Evolutionary conservation across 371 early-diverging fungal genomes (phyloP).

Genomic region (Actinomortierella wolfii): DNA sequence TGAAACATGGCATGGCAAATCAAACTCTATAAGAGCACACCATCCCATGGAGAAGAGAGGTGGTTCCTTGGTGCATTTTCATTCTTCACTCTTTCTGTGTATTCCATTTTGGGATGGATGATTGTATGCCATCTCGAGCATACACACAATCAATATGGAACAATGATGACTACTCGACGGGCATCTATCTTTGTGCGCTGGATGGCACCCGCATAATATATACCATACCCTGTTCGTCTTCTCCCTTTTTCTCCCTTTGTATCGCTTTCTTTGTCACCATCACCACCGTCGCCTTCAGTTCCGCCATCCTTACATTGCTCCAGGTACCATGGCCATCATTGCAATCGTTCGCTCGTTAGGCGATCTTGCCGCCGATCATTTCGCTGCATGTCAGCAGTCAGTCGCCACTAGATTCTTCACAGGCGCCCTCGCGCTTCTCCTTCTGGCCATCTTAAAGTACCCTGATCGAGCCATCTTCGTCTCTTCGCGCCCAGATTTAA

Average conservation of each 20-base stretch:
- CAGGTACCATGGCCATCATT: conserved; percentile 1
- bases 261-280: not conserved
- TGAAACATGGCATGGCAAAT: too few relatives aligned
- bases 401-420: too few relatives aligned
- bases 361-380: not conserved
- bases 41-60: too few relatives aligned
- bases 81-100: too few relatives aligned
- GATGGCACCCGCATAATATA: too few relatives aligned
- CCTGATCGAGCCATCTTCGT: conserved; percentile 36
- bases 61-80: too few relatives aligned
- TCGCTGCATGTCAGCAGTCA: not conserved
- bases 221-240: not conserved
- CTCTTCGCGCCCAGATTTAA: conserved; percentile 28
- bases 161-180: too few relatives aligned
- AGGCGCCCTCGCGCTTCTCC: conserved; percentile 9
- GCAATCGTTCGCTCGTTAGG: not conserved
- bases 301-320: not conserved
- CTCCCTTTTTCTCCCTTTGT: not conserved
- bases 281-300: not conserved
- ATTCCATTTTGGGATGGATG: too few relatives aligned
- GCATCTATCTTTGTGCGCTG: too few relatives aligned
- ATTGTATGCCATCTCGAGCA: too few relatives aligned
- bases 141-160: too few relatives aligned
- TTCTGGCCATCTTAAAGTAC: conserved; percentile 28
- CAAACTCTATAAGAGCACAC: too few relatives aligned